Evolutionary conservation across 2,329 filamentous ascomycete species (phyloP).

Genomic region (Teratosphaeria viscida): DNA sequence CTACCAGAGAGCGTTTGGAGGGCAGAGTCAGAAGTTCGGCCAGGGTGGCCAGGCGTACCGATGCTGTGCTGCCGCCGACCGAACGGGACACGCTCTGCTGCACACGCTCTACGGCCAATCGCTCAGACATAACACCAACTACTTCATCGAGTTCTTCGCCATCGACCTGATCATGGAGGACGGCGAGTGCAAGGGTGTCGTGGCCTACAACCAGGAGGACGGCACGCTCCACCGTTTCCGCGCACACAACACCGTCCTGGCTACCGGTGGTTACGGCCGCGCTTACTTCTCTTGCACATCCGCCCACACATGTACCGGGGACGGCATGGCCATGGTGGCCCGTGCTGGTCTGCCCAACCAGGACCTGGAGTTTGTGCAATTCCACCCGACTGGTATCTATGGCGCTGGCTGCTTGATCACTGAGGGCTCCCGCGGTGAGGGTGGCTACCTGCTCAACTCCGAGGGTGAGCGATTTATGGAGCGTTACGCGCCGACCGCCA

Average conservation of each 20-base stretch:
- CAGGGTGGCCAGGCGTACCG: slow-evolving; percentile 98
- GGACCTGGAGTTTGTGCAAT: slow-evolving; percentile 98
- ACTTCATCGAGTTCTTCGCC: slow-evolving; percentile 99
- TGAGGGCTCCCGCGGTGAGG: slow-evolving; percentile 94
- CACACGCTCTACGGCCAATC: slow-evolving; percentile 99
- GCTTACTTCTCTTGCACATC: slow-evolving; percentile 98
- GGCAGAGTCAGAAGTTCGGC: slow-evolving; percentile 87
- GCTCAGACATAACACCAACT: slow-evolving; percentile 95
- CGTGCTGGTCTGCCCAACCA: slow-evolving; percentile 96
- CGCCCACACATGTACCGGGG: slow-evolving; percentile 95
- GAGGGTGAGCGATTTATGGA: slow-evolving; percentile 99
- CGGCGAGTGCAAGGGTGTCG: slow-evolving; percentile 88
- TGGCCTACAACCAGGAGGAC: slow-evolving; percentile 98
- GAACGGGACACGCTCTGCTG: slow-evolving; percentile 92
- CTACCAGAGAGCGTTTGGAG: slow-evolving; percentile 97
- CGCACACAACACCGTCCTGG: slow-evolving; percentile 90
- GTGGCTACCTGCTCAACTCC: slow-evolving; percentile 93
- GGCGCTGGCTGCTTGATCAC: slow-evolving; percentile 96
- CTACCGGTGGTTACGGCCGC: slow-evolving; percentile 94
- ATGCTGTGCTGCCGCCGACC: slow-evolving; percentile 90
- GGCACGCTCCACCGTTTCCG: slow-evolving; percentile 95
- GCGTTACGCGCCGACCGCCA: slow-evolving; percentile 91
- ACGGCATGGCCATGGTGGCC: slow-evolving; percentile 98
- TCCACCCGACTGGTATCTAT: slow-evolving; percentile 98
- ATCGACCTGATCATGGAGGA: slow-evolving; percentile 96